Conservation (phyloP, 345 rosid genomes). For the Acer yangbiense region DNA sequence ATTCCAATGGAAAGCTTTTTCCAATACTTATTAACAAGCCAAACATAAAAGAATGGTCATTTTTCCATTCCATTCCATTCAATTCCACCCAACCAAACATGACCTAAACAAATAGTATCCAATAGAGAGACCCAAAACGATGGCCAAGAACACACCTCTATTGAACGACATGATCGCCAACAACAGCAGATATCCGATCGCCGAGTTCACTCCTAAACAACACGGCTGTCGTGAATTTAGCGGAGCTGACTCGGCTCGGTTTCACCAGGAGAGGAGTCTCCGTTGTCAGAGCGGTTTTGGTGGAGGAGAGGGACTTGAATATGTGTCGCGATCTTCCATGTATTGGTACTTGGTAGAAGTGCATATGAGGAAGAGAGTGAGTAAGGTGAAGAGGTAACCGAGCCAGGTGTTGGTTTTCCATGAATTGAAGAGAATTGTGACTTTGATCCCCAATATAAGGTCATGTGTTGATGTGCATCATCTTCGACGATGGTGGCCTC, state of each 20-base stretch:
- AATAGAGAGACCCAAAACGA: constrained; percentile 58
- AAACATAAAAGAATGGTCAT: no score
- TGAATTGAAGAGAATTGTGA: constrained; percentile 62
- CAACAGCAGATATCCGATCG: constrained; percentile 75
- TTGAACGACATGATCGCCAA: constrained; percentile 81
- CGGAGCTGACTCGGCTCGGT: constrained; percentile 17
- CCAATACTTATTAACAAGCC: no score
- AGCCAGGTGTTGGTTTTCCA: constrained; percentile 71
- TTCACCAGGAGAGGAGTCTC: constrained; percentile 44
- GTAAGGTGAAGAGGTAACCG: constrained; percentile 56
- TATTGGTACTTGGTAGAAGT: constrained; percentile 67
- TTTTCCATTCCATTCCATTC: no score
- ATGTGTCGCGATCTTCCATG: constrained; percentile 60
- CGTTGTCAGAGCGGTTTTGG: background rate
- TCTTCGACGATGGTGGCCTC: constrained; percentile 20
- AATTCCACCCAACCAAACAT: no score
- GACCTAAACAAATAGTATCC: constrained; percentile 52
- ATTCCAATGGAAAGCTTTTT: no score
- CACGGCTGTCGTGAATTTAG: constrained; percentile 35
- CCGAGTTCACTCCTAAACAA: constrained; percentile 67
- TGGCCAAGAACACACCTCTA: constrained; percentile 74
- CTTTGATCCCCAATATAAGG: constrained; percentile 74
- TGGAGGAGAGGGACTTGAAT: constrained; percentile 42
- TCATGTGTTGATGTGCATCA: constrained; percentile 99
- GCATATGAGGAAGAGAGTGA: constrained; percentile 59